Percentiles rank a stretch among this genome's conserved stretches.
Evolutionary conservation across 352 stramenopile species (phyloP).

Genomic region (Globisporangium abappressorium): DNA sequence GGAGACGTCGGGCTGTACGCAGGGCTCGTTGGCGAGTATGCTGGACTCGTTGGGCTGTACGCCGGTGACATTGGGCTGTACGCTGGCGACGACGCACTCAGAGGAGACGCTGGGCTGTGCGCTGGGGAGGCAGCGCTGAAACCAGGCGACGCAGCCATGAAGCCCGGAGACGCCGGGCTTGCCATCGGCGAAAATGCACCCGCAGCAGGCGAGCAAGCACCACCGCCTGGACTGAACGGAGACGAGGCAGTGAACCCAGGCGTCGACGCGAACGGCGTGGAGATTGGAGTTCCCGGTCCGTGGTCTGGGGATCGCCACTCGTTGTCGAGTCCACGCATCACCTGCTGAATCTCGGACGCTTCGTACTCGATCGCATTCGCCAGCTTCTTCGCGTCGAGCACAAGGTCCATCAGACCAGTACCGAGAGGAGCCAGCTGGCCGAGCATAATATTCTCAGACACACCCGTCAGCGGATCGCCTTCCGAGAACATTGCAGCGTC

Average conservation of each 20-base stretch:
- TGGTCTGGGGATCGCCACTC: conserved; percentile 87
- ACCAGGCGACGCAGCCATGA: conserved; percentile 64
- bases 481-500: conserved; percentile 98
- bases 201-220: conserved; percentile 87
- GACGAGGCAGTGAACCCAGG: conserved; percentile 89
- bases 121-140: conserved; percentile 82
- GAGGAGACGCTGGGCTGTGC: conserved; percentile 68
- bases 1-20: conserved; percentile 63
- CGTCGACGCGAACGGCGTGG: conserved; percentile 81
- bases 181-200: conserved; percentile 86
- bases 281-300: conserved; percentile 74
- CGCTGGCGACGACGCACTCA: no score
- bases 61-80: conserved; percentile 87
- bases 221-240: conserved; percentile 78
- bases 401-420: conserved; percentile 97
- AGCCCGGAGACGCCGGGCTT: conserved; percentile 67
- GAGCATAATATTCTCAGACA: conserved; percentile 99
- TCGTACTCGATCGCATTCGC: conserved; percentile 97
- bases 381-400: conserved; percentile 98
- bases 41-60: conserved; percentile 79
- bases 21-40: conserved; percentile 53
- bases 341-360: conserved; percentile 89
- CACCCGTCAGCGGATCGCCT: conserved; percentile 95
- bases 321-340: conserved; percentile 91
- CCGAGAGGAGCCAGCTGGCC: conserved; percentile 95